Base-by-base conservation (phyloP, 2,329 filamentous ascomycete genomes). In the Diatrype stigma region DNA sequence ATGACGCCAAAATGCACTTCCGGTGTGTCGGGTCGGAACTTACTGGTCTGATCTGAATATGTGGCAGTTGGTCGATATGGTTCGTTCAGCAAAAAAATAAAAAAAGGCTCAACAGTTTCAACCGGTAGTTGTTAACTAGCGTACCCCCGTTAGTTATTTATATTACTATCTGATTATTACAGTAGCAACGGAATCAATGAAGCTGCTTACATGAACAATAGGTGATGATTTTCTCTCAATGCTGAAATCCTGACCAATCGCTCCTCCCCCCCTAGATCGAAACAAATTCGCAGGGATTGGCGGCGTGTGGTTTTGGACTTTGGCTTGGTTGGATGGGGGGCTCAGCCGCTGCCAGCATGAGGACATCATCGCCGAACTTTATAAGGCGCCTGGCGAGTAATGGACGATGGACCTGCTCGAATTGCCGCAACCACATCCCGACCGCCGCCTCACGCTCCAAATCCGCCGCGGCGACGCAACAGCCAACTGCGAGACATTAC, bases 351-450 rank as follows among this genome's bases (percentile, higher is more conserved):
- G 60, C 49, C 56, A 44, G 12, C n/a, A 78, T 78, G 75, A 77
- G 71, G 64, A 60, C 66, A 42, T 49, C 59, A 49, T 74, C 63
- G 61, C 65, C 66, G 57, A 68, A 55, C 66, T 68, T 60, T 56
- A 58, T 67, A 34, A 55, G 61, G 64, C 67, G 64, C 65, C 60
- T 72, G 64, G 64, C 63, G 67, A 66, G 61, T 56, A 70, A 63
- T 65, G 67, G 51, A 56, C 61, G 69, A 57, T 76, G 74, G 75
- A 76, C 74, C 12, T 78, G 75, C 61, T 71, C 69, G 54, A 69
- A 63, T 53, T 78, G 75, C 59, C 73, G 69, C 51, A 67, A 63
- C 49, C 73, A 75, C 62, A 63, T 64, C 34, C 46, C 70, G 51
- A 58, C 64, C 34, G 67, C 58, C 26, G 52, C 60, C 30, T 14